Evolutionary conservation across 331 rosid genomes (phyloP).

Genomic region (Cydonia oblonga): DNA sequence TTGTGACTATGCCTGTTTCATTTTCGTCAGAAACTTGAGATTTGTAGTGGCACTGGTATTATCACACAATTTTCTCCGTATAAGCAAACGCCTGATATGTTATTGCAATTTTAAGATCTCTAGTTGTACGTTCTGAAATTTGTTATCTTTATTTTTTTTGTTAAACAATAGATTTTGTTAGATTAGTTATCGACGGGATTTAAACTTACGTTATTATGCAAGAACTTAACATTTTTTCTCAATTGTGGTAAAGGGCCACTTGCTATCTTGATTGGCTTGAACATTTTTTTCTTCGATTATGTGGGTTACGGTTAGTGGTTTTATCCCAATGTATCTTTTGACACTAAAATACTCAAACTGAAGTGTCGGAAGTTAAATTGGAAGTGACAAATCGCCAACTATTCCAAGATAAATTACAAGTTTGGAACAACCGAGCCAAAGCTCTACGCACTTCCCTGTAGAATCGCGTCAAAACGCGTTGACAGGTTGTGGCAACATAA

Average conservation of each 20-base stretch:
- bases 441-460: too few species aligned
- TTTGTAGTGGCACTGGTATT: not conserved
- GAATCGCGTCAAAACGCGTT: too few species aligned
- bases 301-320: not conserved
- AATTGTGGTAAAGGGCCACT: rapidly evolving
- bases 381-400: not conserved
- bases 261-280: not conserved
- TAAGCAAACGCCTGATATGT: not conserved
- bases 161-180: too few species aligned
- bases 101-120: not conserved
- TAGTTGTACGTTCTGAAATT: not conserved
- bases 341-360: not conserved
- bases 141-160: not conserved
- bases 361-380: not conserved
- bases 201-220: too few species aligned
- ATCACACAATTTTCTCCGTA: not conserved
- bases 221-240: too few species aligned
- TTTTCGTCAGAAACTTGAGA: not conserved
- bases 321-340: too few species aligned
- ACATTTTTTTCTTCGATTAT: too few species aligned
- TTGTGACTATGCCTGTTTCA: not conserved
- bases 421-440: too few species aligned
- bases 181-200: rapidly evolving
- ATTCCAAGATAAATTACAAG: not conserved
- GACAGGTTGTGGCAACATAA: too few species aligned